phyloP scores from a whole-genome alignment of 2,329 filamentous ascomycete species.

The Karstenula rhodostoma region DNA sequence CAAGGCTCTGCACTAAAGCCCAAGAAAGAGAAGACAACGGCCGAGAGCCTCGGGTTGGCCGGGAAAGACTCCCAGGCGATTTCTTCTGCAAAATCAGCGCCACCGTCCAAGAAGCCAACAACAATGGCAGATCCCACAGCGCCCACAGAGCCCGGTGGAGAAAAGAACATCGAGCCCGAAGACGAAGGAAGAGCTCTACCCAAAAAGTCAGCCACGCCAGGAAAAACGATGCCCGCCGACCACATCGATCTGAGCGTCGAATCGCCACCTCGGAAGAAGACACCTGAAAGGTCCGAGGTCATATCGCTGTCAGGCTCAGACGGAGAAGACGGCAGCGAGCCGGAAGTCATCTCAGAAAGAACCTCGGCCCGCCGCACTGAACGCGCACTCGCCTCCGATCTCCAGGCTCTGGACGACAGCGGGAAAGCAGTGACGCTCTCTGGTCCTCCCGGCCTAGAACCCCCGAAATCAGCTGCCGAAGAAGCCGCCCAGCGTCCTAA shows the following conservation, averaged over 20 bases:
- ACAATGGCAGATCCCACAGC: neutral
- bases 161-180: neutral
- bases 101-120: neutral
- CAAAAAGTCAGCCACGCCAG: neutral
- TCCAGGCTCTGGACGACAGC: neutral
- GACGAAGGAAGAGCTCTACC: neutral
- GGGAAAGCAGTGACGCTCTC: neutral
- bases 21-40: neutral
- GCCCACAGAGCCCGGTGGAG: neutral
- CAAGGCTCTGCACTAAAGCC: conserved; percentile 10
- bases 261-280: neutral
- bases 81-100: neutral
- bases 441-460: neutral
- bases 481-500: neutral
- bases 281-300: neutral
- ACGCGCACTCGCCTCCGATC: neutral
- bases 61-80: neutral
- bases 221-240: neutral
- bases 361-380: neutral
- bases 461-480: neutral
- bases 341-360: neutral
- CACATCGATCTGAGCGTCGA: neutral
- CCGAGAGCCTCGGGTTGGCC: neutral
- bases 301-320: neutral
- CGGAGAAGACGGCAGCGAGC: conserved; percentile 19